Evolutionary conservation across 2,329 filamentous ascomycete genomes (phyloP).

Genomic region (Microdochium bolleyi): DNA sequence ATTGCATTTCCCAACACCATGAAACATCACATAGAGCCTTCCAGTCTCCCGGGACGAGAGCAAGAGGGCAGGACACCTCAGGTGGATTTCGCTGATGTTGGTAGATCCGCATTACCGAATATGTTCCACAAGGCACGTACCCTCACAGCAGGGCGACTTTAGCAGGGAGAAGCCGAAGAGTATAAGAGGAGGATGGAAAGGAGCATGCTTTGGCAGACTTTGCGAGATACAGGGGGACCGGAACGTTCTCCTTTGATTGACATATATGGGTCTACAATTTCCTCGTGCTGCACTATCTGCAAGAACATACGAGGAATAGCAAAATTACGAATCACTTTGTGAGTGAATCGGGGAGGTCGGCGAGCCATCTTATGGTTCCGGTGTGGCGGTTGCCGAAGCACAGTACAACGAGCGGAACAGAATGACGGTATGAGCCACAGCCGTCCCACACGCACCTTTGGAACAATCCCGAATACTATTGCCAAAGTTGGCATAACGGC

Average conservation of each 20-base stretch:
- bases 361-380: neutral
- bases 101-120: conserved; percentile 11
- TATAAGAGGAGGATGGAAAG: neutral
- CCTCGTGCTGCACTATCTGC: neutral
- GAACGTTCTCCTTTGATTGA: neutral
- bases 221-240: neutral
- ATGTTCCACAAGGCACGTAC: conserved; percentile 9
- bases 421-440: conserved; percentile 6
- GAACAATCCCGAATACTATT: conserved; percentile 7
- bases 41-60: conserved; percentile 5
- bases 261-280: neutral
- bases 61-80: conserved; percentile 5
- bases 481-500: conserved; percentile 7
- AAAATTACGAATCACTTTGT: neutral
- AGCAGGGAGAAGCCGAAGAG: conserved; percentile 1
- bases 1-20: conserved; percentile 9
- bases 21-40: conserved; percentile 4
- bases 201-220: neutral
- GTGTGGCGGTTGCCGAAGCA: conserved; percentile 2
- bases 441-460: conserved; percentile 1
- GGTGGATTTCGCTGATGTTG: conserved; percentile 8
- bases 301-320: neutral
- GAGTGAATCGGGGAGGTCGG: neutral
- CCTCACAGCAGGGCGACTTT: conserved; percentile 8
- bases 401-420: conserved; percentile 3